Percentiles rank a stretch among this genome's conserved stretches.
Evolutionary conservation across 2,329 filamentous ascomycete species (phyloP).

Genomic region (Huntiella savannae): DNA sequence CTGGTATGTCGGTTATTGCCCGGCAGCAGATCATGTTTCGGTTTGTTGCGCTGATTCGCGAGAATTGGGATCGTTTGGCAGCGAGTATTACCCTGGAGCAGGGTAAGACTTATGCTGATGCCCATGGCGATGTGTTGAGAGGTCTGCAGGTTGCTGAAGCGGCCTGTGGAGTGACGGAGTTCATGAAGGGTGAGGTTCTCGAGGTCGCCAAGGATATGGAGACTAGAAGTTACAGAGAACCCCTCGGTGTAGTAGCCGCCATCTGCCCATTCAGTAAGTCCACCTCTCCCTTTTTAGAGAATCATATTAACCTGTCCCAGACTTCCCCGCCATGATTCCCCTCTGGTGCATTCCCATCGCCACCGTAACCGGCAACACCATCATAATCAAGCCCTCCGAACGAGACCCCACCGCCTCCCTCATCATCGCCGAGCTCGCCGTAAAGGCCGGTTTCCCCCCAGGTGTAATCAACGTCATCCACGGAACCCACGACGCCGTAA

Average conservation of each 20-base stretch:
- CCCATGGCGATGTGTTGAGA: slow-evolving; percentile 61
- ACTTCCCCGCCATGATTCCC: slow-evolving; percentile 85
- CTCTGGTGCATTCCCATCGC: slow-evolving; percentile 81
- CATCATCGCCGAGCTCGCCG: slow-evolving; percentile 63
- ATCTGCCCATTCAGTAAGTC: slow-evolving; percentile 71
- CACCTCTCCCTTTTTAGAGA: neutral
- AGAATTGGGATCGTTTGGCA: slow-evolving; percentile 71
- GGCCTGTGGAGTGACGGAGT: slow-evolving; percentile 59
- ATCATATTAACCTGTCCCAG: slow-evolving; percentile 20
- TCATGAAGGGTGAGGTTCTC: slow-evolving; percentile 65
- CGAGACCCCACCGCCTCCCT: slow-evolving; percentile 68
- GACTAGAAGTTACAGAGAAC: slow-evolving; percentile 65
- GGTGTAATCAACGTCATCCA: slow-evolving; percentile 74
- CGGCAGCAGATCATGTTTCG: slow-evolving; percentile 79
- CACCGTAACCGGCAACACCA: slow-evolving; percentile 65
- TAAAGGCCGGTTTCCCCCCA: slow-evolving; percentile 63
- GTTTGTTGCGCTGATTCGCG: slow-evolving; percentile 58
- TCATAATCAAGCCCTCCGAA: slow-evolving; percentile 74
- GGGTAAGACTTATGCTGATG: slow-evolving; percentile 74
- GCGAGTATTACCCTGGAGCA: slow-evolving; percentile 76
- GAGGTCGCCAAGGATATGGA: slow-evolving; percentile 86
- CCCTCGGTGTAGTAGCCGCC: slow-evolving; percentile 60
- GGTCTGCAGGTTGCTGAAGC: slow-evolving; percentile 74
- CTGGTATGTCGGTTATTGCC: slow-evolving; percentile 48
- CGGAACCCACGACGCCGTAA: slow-evolving; percentile 60